Evolutionary conservation across 495 filamentous ascomycete species (phyloP).

Genomic region (Aspergillus nidulans): DNA sequence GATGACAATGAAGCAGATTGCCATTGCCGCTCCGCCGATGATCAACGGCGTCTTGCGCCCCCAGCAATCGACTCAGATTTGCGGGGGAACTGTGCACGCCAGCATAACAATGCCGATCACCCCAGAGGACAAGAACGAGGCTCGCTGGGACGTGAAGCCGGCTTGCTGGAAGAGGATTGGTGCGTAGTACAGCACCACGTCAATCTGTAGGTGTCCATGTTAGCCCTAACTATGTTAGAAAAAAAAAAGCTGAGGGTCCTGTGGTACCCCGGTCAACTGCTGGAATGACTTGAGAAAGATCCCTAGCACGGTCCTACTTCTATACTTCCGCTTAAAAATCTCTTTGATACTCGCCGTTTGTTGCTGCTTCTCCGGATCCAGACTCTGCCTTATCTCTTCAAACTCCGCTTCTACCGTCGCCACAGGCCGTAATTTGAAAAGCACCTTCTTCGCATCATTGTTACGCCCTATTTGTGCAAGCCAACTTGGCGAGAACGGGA

Average conservation of each 20-base stretch:
- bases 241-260: neutral
- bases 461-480: constrained; percentile 2
- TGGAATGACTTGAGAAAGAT: constrained; percentile 18
- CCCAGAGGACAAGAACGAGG: constrained; percentile 11
- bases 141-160: constrained; percentile 10
- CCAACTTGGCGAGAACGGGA: constrained; percentile 11
- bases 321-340: constrained; percentile 12
- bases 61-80: constrained; percentile 17
- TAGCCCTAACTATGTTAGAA: neutral
- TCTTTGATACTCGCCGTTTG: constrained; percentile 10
- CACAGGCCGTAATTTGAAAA: neutral
- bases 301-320: constrained; percentile 9
- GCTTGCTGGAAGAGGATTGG: constrained; percentile 15
- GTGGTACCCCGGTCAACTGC: constrained; percentile 15
- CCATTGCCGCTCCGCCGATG: constrained; percentile 10
- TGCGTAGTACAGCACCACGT: constrained; percentile 13
- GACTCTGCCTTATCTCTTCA: constrained; percentile 5
- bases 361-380: constrained; percentile 3
- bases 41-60: constrained; percentile 13
- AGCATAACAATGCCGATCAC: constrained; percentile 17
- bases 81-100: constrained; percentile 13
- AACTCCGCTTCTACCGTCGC: neutral
- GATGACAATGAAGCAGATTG: constrained; percentile 11
- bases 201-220: neutral
- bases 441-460: neutral